phyloP scores from a whole-genome alignment of 1,139 yeast species.

The Debaryomyces udenii region DNA sequence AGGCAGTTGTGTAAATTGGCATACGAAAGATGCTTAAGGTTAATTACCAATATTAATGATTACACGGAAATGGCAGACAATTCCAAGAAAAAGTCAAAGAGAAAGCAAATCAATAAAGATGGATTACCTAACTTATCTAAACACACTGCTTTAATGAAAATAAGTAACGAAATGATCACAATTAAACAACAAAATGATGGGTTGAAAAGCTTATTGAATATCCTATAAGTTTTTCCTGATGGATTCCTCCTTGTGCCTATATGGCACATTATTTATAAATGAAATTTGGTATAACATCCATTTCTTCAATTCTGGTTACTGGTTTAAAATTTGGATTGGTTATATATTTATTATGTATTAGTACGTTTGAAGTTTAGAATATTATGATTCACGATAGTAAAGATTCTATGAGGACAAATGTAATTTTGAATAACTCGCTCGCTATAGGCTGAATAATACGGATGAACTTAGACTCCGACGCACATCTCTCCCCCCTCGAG shows the following conservation, averaged over 20 bases:
- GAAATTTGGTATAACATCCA: background rate
- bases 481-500: too few relatives aligned
- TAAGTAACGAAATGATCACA: slow-evolving; percentile 42
- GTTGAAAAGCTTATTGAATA: slow-evolving; percentile 26
- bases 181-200: slow-evolving; percentile 39
- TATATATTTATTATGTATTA: slow-evolving; percentile 7
- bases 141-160: slow-evolving; percentile 49
- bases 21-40: slow-evolving; percentile 52
- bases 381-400: slow-evolving; percentile 10
- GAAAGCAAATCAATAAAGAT: slow-evolving; percentile 47
- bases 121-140: slow-evolving; percentile 53
- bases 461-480: too few relatives aligned
- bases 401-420: too few relatives aligned
- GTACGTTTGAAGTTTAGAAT: slow-evolving; percentile 2
- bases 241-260: background rate
- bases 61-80: slow-evolving; percentile 34
- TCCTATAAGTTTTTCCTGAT: slow-evolving; percentile 1
- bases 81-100: slow-evolving; percentile 37
- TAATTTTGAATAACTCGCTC: too few relatives aligned
- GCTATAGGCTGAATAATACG: too few relatives aligned
- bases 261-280: background rate
- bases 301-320: slow-evolving; percentile 7
- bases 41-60: slow-evolving; percentile 46
- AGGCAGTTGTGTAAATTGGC: slow-evolving; percentile 70
- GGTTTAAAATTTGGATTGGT: slow-evolving; percentile 1